These are phyloP conservation scores for Isatis lusitanica DNA, from an alignment of 441 rosid genomes.

Conservation along the genomic window DNA sequence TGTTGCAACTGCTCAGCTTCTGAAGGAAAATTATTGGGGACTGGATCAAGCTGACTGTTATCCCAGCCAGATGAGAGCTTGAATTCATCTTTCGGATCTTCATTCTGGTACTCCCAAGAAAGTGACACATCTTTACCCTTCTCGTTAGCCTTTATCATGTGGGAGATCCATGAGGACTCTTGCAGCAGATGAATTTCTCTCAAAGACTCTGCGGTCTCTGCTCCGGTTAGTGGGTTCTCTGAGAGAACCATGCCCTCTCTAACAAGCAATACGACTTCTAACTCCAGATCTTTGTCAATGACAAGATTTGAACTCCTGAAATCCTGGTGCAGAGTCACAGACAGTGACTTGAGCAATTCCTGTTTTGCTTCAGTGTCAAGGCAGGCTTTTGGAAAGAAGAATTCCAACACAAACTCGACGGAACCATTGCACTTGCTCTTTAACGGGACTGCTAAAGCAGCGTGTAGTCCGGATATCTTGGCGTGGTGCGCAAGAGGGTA, in stretches of 20 bases:
- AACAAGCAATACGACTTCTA: slow-evolving; percentile 41
- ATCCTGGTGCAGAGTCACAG: slow-evolving; percentile 45
- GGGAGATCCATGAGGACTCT: slow-evolving; percentile 56
- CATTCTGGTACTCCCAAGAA: slow-evolving; percentile 58
- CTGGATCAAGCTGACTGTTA: slow-evolving; percentile 34
- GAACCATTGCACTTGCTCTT: slow-evolving; percentile 42
- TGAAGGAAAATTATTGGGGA: slow-evolving; percentile 20
- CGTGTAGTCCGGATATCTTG: slow-evolving; percentile 60
- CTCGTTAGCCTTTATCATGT: slow-evolving; percentile 50
- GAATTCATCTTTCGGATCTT: slow-evolving; percentile 64
- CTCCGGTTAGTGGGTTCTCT: slow-evolving; percentile 28
- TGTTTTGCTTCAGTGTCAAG: slow-evolving; percentile 47
- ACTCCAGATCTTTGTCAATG: slow-evolving; percentile 50
- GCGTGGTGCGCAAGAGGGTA: slow-evolving; percentile 89
- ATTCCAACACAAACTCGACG: slow-evolving; percentile 68
- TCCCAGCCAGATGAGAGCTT: slow-evolving; percentile 48
- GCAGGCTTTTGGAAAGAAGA: slow-evolving; percentile 73
- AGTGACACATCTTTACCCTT: slow-evolving; percentile 54
- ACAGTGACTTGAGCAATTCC: slow-evolving; percentile 49
- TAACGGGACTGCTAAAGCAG: slow-evolving; percentile 71
- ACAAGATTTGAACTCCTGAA: slow-evolving; percentile 52
- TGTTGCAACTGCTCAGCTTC: slow-evolving; percentile 41
- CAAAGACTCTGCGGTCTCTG: slow-evolving; percentile 35
- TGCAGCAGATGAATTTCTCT: slow-evolving; percentile 41
- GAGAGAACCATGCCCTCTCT: slow-evolving; percentile 39